Percentiles rank a stretch among this genome's conserved stretches.
Evolutionary conservation across 2,329 filamentous ascomycete genomes (phyloP).

Genomic region (Biscogniauxia mediterranea): DNA sequence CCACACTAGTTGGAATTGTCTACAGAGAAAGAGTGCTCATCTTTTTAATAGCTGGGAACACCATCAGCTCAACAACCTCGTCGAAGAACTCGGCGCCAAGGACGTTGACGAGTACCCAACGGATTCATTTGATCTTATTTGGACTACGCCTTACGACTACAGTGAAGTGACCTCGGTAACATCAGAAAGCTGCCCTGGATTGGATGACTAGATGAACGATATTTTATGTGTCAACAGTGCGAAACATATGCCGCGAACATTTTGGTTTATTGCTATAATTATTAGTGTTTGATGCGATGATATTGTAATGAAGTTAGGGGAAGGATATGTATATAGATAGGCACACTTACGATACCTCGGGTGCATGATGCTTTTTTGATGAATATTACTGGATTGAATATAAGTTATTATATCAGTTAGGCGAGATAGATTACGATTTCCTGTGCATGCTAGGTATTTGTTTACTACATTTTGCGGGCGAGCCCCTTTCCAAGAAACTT

Average conservation of each 20-base stretch:
- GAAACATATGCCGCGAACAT: neutral
- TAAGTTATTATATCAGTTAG: no score
- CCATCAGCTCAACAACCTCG: conserved; percentile 17
- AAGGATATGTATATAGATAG: no score
- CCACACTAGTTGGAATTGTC: neutral
- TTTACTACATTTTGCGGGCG: no score
- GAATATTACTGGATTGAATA: no score
- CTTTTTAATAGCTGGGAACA: neutral
- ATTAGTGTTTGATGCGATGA: no score
- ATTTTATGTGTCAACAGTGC: neutral
- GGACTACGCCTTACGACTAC: conserved; percentile 54
- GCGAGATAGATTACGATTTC: no score
- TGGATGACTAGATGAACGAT: conserved; percentile 37
- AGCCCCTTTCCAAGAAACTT: no score
- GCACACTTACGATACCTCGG: no score
- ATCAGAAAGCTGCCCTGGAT: conserved; percentile 52
- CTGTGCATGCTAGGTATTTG: no score
- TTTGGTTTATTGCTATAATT: neutral
- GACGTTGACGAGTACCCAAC: conserved; percentile 50
- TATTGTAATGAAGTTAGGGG: no score
- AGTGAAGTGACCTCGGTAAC: conserved; percentile 41
- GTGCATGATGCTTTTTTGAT: no score
- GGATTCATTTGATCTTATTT: conserved; percentile 53
- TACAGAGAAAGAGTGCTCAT: neutral
- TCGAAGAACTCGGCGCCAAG: conserved; percentile 48